phyloP scores from a whole-genome alignment of 2,329 filamentous ascomycete genomes.

The Neonectria punicea region DNA sequence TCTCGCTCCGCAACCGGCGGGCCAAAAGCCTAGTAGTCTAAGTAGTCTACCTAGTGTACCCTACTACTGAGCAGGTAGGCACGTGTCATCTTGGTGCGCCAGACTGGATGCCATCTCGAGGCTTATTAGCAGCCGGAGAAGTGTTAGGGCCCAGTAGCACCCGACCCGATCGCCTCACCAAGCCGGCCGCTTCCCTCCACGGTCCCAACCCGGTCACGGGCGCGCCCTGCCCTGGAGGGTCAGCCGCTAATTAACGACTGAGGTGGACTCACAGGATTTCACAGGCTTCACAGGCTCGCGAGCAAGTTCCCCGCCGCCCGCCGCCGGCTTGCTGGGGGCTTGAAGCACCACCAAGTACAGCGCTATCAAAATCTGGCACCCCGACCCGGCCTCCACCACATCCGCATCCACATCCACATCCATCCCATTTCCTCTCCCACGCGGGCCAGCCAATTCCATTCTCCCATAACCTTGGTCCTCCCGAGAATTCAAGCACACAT shows the following conservation, averaged over 20 bases:
- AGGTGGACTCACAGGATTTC: not conserved
- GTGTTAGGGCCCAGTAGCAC: slow-evolving; percentile 7
- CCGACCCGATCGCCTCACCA: slow-evolving; percentile 13
- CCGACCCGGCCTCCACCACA: not conserved
- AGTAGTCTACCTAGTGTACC: too few species aligned
- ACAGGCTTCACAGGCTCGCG: not conserved
- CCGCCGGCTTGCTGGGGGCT: slow-evolving; percentile 11
- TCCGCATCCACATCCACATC: not conserved
- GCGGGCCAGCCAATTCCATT: slow-evolving; percentile 32
- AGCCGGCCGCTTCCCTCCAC: not conserved
- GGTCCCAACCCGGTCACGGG: not conserved
- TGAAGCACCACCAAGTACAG: not conserved
- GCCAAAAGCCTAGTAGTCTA: not conserved
- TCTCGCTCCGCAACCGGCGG: slow-evolving; percentile 20
- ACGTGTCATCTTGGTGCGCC: not conserved
- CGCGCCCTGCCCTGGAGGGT: slow-evolving; percentile 11
- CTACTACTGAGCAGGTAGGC: too few species aligned
- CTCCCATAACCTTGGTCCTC: slow-evolving; percentile 28
- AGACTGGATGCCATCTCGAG: slow-evolving; percentile 10
- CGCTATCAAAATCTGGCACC: slow-evolving; percentile 22
- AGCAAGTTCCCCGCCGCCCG: not conserved
- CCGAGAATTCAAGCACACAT: slow-evolving; percentile 29
- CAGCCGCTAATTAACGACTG: slow-evolving; percentile 10
- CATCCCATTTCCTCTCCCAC: slow-evolving; percentile 33
- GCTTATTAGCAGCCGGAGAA: slow-evolving; percentile 5